Conservation (phyloP, 1,284 basidiomycete species). For the Retiboletus flavoniger region DNA sequence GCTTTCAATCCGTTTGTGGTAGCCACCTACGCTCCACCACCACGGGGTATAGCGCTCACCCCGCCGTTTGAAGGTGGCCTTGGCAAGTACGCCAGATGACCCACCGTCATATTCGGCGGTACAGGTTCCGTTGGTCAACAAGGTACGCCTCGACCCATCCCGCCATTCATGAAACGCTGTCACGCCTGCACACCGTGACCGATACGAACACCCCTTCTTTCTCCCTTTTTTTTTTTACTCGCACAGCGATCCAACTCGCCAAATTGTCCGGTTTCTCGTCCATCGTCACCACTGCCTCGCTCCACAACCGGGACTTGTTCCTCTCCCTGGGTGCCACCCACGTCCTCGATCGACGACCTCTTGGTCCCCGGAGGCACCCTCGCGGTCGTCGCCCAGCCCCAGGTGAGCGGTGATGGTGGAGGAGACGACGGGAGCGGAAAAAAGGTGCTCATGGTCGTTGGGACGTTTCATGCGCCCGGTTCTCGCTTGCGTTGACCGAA, state of each 20-base stretch:
- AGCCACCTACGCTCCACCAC: constrained; percentile 27
- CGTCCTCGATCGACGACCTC: constrained; percentile 34
- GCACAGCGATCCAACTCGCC: constrained; percentile 40
- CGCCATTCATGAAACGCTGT: background rate
- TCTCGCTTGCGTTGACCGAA: constrained; percentile 5
- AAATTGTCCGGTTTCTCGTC: constrained; percentile 40
- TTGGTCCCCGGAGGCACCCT: constrained; percentile 15
- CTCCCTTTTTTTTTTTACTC: too few species aligned
- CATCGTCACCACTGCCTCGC: constrained; percentile 44
- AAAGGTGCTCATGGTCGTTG: constrained; percentile 4
- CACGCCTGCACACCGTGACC: background rate
- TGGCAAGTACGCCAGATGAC: constrained; percentile 32
- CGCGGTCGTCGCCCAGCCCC: background rate
- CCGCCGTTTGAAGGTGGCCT: constrained; percentile 26
- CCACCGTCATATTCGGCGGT: constrained; percentile 42
- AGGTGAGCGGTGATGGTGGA: background rate
- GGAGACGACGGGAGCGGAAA: constrained; percentile 1
- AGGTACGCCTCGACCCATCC: background rate
- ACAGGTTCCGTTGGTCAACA: constrained; percentile 37
- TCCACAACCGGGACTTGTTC: constrained; percentile 35
- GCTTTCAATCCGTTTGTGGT: constrained; percentile 29
- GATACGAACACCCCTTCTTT: too few species aligned
- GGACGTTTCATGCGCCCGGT: constrained; percentile 11
- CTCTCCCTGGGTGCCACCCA: constrained; percentile 44
- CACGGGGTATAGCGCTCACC: constrained; percentile 20